Percentiles rank a stretch among this genome's conserved stretches.
These are phyloP conservation scores for Endothia cerciana DNA, from an alignment of 2,329 filamentous ascomycete genomes.

Conservation along the genomic window DNA sequence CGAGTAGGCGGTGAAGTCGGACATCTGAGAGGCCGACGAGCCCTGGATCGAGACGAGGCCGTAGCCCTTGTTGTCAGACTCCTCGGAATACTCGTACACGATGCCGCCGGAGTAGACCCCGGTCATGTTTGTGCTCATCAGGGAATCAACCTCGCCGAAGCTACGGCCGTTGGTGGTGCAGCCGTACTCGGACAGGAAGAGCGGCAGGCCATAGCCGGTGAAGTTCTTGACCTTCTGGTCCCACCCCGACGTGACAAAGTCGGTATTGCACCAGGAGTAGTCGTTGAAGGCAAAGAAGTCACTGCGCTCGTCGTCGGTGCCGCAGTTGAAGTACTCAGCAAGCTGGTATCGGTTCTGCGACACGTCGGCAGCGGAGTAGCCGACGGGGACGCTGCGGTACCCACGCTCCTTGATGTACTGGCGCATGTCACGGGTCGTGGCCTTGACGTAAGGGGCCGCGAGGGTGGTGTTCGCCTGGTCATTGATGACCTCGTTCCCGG, in stretches of 20 bases:
- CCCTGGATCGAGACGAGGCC: constrained; percentile 74
- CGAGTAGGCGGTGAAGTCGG: constrained; percentile 65
- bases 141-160: constrained; percentile 77
- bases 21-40: constrained; percentile 56
- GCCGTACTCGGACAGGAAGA: constrained; percentile 95
- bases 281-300: constrained; percentile 87
- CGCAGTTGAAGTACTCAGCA: constrained; percentile 93
- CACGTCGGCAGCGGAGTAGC: constrained; percentile 80
- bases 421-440: constrained; percentile 76
- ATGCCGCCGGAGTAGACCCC: constrained; percentile 91
- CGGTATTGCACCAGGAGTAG: constrained; percentile 82
- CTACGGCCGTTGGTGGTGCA: constrained; percentile 81
- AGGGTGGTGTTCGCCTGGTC: constrained; percentile 64
- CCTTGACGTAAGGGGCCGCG: constrained; percentile 76
- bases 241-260: constrained; percentile 77
- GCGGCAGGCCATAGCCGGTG: constrained; percentile 81
- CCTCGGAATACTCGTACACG: constrained; percentile 91
- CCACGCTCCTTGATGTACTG: constrained; percentile 67
- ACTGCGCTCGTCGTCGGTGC: constrained; percentile 77
- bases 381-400: constrained; percentile 71
- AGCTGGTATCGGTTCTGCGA: constrained; percentile 84
- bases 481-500: constrained; percentile 81
- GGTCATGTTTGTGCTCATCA: constrained; percentile 86
- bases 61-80: constrained; percentile 67
- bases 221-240: constrained; percentile 87